Base-by-base conservation (phyloP, 352 stramenopile species). In the Globisporangium middletonii region DNA sequence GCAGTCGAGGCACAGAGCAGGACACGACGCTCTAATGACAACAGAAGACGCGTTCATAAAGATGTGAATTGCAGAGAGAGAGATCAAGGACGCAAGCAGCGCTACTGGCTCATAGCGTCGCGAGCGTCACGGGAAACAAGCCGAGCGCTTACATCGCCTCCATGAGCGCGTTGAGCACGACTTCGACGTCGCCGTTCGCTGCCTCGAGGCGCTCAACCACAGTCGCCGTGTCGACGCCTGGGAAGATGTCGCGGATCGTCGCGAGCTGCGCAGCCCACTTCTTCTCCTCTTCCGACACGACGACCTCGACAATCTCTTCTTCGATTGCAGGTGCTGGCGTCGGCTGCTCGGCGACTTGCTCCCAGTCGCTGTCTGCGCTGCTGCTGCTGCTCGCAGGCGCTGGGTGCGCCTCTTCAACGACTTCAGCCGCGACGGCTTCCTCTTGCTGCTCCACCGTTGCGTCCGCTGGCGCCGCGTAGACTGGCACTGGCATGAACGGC, bases 121-220 rank as follows among this genome's bases (percentile, higher is more conserved):
- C 1, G 6, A 38, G 33, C 33, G 33, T 38, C 33, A 38, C 33
- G 33, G 3, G 33, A 11, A 7, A 38, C 3, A 9, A 35, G 30
- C 30, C 3, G 30, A 9, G 8, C 35, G 47, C 26, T 76, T 88
- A 89, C 74, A 83, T 77, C 61, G 86, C 75, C 55, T 90, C 83
- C 80, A 92, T 90, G 33, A 94, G 51, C 44, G 77, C 69, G 72
- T 94, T 92, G 23, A 94, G 27, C 44, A 91, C 85, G 12, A 93
- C 70, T 60, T 90, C 67, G 45, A 94, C 79, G 56, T 94, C 87
- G 66, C 85, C 85, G 50, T 89, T 85, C 69, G 72, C 81, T 60
- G 85, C 74, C 76, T 93, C 83, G 46, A 94, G 70, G 57, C 73
- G 73, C 50, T 88, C 76, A 52, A 92, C 76, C 33, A 80, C 63